These are phyloP conservation scores for Botrytis byssoidea DNA, from an alignment of 2,329 filamentous ascomycete genomes.

Conservation along the genomic window DNA sequence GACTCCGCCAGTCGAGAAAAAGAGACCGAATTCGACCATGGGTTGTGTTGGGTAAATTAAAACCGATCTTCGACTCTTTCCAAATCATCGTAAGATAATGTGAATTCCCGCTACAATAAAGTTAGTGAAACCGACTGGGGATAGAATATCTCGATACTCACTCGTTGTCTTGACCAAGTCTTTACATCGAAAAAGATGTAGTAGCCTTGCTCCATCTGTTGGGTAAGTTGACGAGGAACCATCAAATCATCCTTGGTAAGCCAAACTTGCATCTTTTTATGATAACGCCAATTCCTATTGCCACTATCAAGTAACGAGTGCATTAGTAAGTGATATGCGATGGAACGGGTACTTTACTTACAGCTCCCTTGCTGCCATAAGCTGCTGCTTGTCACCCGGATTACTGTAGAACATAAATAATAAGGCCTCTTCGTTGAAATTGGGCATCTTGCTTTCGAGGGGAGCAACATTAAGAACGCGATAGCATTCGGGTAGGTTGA, in stretches of 20 bases:
- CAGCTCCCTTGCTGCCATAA: constrained; percentile 62
- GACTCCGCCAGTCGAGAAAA: neutral
- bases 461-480: constrained; percentile 64
- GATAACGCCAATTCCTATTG: constrained; percentile 66
- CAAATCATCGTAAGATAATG: constrained; percentile 60
- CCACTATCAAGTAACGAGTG: constrained; percentile 45
- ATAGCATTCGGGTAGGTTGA: constrained; percentile 63
- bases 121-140: neutral
- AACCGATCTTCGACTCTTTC: constrained; percentile 45
- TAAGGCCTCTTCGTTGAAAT: constrained; percentile 67
- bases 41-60: constrained; percentile 10
- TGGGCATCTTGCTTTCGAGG: constrained; percentile 63
- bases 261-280: constrained; percentile 66
- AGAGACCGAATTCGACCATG: neutral
- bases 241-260: constrained; percentile 66
- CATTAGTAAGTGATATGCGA: constrained; percentile 20
- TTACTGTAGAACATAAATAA: constrained; percentile 71
- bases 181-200: constrained; percentile 65
- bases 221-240: constrained; percentile 58
- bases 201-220: constrained; percentile 61
- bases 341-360: constrained; percentile 41
- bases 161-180: constrained; percentile 62
- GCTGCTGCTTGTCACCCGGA: constrained; percentile 60
- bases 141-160: constrained; percentile 42
- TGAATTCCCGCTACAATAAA: constrained; percentile 54